These are phyloP conservation scores for Byssochlamys sp. DNA, from an alignment of 2,329 filamentous ascomycete species.

Conservation along the genomic window DNA sequence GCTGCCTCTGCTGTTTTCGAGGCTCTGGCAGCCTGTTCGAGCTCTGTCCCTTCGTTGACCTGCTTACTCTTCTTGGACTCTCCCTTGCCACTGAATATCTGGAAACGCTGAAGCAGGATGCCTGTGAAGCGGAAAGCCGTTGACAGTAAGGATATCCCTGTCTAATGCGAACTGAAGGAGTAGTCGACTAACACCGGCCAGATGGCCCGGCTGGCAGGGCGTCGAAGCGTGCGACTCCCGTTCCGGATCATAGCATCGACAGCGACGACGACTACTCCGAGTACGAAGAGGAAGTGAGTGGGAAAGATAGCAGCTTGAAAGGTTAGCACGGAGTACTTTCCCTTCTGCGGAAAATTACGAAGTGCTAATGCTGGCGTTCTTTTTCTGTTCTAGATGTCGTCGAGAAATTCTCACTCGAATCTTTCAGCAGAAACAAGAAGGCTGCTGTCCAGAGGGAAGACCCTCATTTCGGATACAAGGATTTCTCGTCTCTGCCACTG, in stretches of 20 bases:
- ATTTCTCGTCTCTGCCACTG: slow-evolving; percentile 72
- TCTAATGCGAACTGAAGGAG: slow-evolving; percentile 5
- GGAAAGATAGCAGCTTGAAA: slow-evolving; percentile 40
- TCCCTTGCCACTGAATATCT: not conserved
- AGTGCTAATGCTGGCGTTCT: slow-evolving; percentile 2
- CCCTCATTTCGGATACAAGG: slow-evolving; percentile 53
- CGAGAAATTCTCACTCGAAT: slow-evolving; percentile 45
- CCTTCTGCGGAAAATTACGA: slow-evolving; percentile 14
- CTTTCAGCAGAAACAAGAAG: slow-evolving; percentile 41
- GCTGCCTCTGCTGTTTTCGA: slow-evolving; percentile 5
- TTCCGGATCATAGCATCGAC: slow-evolving; percentile 34
- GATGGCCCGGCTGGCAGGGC: slow-evolving; percentile 36
- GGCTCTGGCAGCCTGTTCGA: slow-evolving; percentile 14
- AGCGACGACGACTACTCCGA: slow-evolving; percentile 52
- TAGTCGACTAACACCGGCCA: slow-evolving; percentile 27
- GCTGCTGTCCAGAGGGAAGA: slow-evolving; percentile 35
- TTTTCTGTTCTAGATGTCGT: slow-evolving; percentile 31
- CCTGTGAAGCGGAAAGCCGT: slow-evolving; percentile 51
- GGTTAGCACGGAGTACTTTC: slow-evolving; percentile 23
- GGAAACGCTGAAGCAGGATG: slow-evolving; percentile 40
- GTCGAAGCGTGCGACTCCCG: slow-evolving; percentile 40
- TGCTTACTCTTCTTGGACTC: not conserved
- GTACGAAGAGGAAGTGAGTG: slow-evolving; percentile 40
- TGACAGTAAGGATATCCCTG: slow-evolving; percentile 12
- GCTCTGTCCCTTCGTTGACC: slow-evolving; percentile 4